Evolutionary conservation across 306 rosid species (phyloP), one percentile per base, ranked within the genome.

Genomic region (Begonia fuchsioides): DNA sequence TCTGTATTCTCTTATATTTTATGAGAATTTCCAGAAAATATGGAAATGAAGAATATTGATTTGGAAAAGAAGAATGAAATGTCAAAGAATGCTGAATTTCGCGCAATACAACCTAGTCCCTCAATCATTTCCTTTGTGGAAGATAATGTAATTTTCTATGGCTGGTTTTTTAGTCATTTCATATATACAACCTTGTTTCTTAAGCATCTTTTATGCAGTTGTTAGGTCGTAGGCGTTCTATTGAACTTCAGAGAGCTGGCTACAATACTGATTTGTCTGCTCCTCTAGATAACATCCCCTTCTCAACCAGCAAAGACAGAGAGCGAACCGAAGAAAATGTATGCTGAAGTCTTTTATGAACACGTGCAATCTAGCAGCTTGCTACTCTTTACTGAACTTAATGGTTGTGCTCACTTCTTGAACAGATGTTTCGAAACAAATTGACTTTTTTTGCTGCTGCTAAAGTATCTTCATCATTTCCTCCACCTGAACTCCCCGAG

Each of bases 391-490:
- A 26, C 7, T 26, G 35, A 26, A 26, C 35, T 26, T 26, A 26
- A 4, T 1, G 35, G 8, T 8, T 26, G 35, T 26, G 35, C 35
- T 26, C 59, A 50, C 56, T 60, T 39, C 54, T 47, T 67, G 54
- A 13, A 50, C 81, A 90, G 98, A 47, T 68, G 58, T 90, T 84
- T 56, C 66, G 81, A 71, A 90, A 79, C 63, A 81, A 73, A 61
- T 62, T 90, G 73, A 77, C 77, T 6, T 90, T 84, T 74, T 85
- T 84, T 58, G 98, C 98, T 35, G 90, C 98, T 51, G 98, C 95
- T 11, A 85, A 84, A 64, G 80, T 65, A 53, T 81, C 95, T 15
- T 90, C 94, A 12, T 90, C 98, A 63, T 84, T 90, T 79, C 94
- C 94, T 12, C 87, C 87, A 51, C 85, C 87, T 49, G 68, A 63